A percentile compares a stretch with the other conserved stretches of the same genome.
Evolutionary conservation across 1,284 basidiomycete genomes (phyloP).

Genomic region (Testicularia cyperi): DNA sequence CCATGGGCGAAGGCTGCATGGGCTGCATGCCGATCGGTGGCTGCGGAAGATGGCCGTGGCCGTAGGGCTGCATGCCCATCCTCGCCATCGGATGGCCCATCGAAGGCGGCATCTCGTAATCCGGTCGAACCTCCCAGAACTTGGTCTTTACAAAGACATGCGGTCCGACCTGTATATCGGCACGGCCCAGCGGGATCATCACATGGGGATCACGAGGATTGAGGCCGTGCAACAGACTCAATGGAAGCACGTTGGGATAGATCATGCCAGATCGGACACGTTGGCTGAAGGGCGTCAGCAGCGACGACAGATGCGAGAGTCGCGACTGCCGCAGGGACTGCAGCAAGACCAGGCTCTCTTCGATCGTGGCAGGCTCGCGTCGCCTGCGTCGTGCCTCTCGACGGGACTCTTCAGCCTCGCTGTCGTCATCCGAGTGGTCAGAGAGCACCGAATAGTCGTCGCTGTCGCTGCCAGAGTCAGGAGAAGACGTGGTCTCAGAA

Average conservation of each 20-base stretch:
- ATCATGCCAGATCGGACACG: conserved; percentile 39
- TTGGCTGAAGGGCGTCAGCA: conserved; percentile 53
- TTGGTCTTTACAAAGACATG: conserved; percentile 50
- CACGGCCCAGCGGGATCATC: conserved; percentile 46
- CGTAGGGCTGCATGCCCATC: too few species aligned
- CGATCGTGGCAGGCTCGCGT: conserved; percentile 38
- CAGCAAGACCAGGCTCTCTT: conserved; percentile 43
- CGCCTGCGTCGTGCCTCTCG: conserved; percentile 24
- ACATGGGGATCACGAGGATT: conserved; percentile 45
- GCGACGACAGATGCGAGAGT: conserved; percentile 53
- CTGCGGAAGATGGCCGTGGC: neutral
- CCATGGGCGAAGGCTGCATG: neutral
- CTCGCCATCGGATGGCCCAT: conserved; percentile 8
- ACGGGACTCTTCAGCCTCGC: conserved; percentile 25
- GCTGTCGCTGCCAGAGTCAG: conserved; percentile 34
- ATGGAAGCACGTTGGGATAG: conserved; percentile 44
- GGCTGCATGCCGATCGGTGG: neutral
- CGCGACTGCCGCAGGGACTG: conserved; percentile 57
- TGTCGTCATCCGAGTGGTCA: conserved; percentile 27
- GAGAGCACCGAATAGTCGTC: conserved; percentile 37
- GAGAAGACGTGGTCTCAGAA: conserved; percentile 25
- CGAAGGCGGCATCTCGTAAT: conserved; percentile 25
- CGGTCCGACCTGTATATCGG: conserved; percentile 52
- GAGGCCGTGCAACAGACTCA: conserved; percentile 41
- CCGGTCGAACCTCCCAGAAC: conserved; percentile 51